Evolutionary conservation across 1,284 basidiomycete species (phyloP).

Genomic region (Ceratobasidium sp.): DNA sequence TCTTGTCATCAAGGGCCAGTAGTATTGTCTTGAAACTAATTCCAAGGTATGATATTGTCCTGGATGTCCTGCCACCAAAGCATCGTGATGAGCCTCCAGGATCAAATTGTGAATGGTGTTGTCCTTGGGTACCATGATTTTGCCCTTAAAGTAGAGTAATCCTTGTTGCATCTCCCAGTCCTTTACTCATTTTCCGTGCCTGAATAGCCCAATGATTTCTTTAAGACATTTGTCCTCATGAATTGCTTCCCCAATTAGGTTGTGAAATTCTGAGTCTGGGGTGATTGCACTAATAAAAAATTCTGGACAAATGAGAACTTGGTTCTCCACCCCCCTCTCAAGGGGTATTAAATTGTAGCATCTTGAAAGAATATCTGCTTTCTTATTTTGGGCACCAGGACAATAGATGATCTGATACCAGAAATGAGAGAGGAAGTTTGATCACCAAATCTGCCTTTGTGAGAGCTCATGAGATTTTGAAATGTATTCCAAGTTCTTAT

Average conservation of each 20-base stretch:
- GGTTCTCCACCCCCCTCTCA: slow-evolving; percentile 4
- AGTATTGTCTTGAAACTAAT: too few relatives aligned
- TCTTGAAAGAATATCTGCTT: slow-evolving; percentile 18
- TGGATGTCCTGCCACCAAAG: too few relatives aligned
- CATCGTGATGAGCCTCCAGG: too few relatives aligned
- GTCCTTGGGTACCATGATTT: too few relatives aligned
- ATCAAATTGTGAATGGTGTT: too few relatives aligned
- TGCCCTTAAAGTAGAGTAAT: too few relatives aligned
- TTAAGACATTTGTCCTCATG: too few relatives aligned
- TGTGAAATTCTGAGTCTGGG: not conserved
- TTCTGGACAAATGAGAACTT: not conserved
- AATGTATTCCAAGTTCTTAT: slow-evolving; percentile 18
- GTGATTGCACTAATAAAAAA: not conserved
- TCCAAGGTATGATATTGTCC: too few relatives aligned
- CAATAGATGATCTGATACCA: slow-evolving; percentile 19
- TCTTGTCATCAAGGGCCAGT: too few relatives aligned
- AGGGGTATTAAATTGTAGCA: slow-evolving; percentile 38
- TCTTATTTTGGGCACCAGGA: slow-evolving; percentile 9
- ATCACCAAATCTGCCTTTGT: slow-evolving; percentile 27
- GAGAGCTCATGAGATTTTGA: not conserved
- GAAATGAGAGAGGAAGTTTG: slow-evolving; percentile 13
- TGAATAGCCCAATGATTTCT: too few relatives aligned
- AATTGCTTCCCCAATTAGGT: not conserved
- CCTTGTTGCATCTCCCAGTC: too few relatives aligned
- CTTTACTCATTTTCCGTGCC: too few relatives aligned